Percentiles rank a stretch among this genome's conserved stretches.
phyloP scores from a whole-genome alignment of 164 flowering plant genomes.

The Berberis vulgaris region DNA sequence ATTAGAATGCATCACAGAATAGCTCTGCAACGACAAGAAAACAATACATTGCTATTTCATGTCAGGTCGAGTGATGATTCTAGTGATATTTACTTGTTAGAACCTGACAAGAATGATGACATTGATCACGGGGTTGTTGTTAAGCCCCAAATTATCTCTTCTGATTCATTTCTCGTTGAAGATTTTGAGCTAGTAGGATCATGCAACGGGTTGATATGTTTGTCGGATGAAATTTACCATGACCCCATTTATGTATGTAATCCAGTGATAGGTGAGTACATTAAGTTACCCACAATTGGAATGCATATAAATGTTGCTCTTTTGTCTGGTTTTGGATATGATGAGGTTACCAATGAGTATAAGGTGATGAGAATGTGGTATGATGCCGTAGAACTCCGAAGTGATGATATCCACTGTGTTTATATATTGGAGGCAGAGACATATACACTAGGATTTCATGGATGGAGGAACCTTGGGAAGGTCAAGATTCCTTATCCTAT shows the following conservation, averaged over 20 bases:
- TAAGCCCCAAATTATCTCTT: background rate
- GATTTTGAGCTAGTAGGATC: background rate
- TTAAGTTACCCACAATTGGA: background rate
- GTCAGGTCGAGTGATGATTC: background rate
- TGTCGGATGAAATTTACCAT: background rate
- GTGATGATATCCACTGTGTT: background rate
- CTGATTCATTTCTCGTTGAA: background rate
- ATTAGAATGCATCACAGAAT: background rate
- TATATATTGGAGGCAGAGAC: background rate
- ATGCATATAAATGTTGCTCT: background rate
- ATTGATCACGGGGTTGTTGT: background rate
- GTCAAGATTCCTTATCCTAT: background rate
- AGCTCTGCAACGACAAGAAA: background rate
- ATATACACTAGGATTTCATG: background rate
- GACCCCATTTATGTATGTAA: slow-evolving; percentile 4
- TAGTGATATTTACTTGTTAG: background rate
- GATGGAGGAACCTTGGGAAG: slow-evolving; percentile 2
- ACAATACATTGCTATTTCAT: background rate
- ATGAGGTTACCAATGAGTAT: background rate
- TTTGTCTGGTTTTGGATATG: slow-evolving; percentile 1
- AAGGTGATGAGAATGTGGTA: background rate
- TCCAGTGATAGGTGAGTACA: slow-evolving; percentile 2
- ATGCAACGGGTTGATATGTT: background rate
- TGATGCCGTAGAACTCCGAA: background rate
- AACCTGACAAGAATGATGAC: background rate